Evolutionary conservation across 495 filamentous ascomycete species (phyloP), one percentile per base, ranked within the genome.

Genomic region (Penicillium goetzii): DNA sequence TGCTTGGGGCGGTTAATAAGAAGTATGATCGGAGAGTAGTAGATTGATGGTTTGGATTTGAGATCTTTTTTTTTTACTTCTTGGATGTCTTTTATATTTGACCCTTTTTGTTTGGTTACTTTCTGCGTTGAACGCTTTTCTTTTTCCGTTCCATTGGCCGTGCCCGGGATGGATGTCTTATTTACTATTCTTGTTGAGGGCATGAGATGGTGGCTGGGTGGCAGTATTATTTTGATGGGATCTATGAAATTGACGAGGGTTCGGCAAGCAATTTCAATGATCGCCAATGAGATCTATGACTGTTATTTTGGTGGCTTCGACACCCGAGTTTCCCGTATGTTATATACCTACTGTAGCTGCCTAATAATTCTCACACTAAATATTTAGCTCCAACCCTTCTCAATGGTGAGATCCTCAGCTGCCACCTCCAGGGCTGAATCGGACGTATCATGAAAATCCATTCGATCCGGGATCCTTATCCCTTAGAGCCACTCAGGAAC

Each of bases 1-100:
- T 96, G 2, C 78, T 97, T 17, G 92, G 92, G 8, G 86, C 88
- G 12, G 90, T 94, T 15, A 83, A 90, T 68, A 76, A 76, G 66
- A 75, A 66, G 60, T 64, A 75, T 61, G 77, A 79, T 66, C 57
- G 64, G 11, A 54, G 67, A 47, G 67, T 49, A 60, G 47, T 65
- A 32, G 34, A 33, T 33, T 56, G 59, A 23, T 6, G 19, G 41
- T 26, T 58, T 45, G 47, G 47, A 54, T 52, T 51, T 49, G 1
- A 54, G 11, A 33, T 7, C 47, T 36, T 41, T 2, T 2, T 45
- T 38, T 23, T 17, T 25, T 51, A 43, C 50, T 61, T 56, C 50
- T 53, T 53, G 50, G n/a, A 51, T 51, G 25, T 51, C 25, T 51
- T 51, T 26, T 34, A 32, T 36, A 21, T 36, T 43, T 19, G 23